Percentiles rank a stretch among this genome's conserved stretches.
These are phyloP conservation scores for Cercospora sp. DNA, from an alignment of 2,329 filamentous ascomycete species.

Conservation along the genomic window DNA sequence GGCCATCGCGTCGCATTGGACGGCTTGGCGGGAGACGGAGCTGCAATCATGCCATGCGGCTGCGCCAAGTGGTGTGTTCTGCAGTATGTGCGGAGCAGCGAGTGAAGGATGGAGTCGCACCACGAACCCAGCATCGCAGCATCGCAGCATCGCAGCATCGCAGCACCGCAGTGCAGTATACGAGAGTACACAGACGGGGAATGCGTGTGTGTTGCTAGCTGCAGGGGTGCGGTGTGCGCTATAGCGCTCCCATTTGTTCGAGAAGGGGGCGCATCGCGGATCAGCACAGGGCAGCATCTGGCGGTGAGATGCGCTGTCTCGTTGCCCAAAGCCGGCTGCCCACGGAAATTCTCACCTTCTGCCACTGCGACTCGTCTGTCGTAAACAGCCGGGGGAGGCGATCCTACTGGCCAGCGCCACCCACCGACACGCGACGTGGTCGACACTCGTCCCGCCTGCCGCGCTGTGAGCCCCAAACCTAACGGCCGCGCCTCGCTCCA, in stretches of 20 bases:
- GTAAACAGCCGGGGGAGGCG: background rate
- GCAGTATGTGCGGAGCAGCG: background rate
- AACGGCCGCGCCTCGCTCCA: slow-evolving; percentile 6
- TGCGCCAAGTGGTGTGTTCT: background rate
- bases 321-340: background rate
- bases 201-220: background rate
- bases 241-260: background rate
- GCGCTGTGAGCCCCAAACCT: slow-evolving; percentile 14
- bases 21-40: background rate
- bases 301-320: slow-evolving; percentile 18
- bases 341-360: slow-evolving; percentile 1
- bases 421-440: slow-evolving; percentile 2
- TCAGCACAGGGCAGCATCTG: background rate
- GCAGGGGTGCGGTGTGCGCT: slow-evolving; percentile 1
- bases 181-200: background rate
- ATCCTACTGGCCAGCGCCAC: slow-evolving; percentile 2
- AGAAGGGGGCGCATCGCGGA: slow-evolving; percentile 2
- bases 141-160: too few relatives aligned
- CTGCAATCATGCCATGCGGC: background rate
- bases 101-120: background rate
- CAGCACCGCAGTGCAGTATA: background rate
- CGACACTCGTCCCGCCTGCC: slow-evolving; percentile 15
- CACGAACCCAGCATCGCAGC: background rate
- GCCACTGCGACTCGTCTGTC: background rate
- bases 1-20: background rate